Evolutionary conservation across 1,139 yeast genomes (phyloP).

Genomic region (Suhomyces coccinellae): DNA sequence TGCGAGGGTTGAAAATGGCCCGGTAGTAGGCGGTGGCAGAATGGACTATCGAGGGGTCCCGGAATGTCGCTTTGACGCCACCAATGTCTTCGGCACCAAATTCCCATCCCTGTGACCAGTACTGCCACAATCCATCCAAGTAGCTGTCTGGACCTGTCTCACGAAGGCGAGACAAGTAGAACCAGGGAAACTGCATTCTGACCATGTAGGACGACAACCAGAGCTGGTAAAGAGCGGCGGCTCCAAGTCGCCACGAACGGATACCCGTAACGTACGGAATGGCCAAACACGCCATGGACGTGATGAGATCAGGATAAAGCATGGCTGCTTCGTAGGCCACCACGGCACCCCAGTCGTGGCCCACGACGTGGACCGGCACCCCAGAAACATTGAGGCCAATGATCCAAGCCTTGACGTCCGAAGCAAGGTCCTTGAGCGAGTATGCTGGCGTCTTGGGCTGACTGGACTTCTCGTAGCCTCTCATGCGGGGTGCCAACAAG

Average conservation of each 20-base stretch:
- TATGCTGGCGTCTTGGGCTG: slow-evolving; percentile 31
- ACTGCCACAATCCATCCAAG: slow-evolving; percentile 37
- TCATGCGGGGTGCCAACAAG: slow-evolving; percentile 38
- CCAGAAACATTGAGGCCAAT: slow-evolving; percentile 20
- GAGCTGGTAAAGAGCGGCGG: slow-evolving; percentile 37
- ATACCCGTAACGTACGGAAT: slow-evolving; percentile 40
- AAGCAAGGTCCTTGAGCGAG: slow-evolving; percentile 32
- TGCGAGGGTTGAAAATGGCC: slow-evolving; percentile 29
- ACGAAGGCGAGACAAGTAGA: slow-evolving; percentile 27
- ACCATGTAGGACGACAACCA: slow-evolving; percentile 41
- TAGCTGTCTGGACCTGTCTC: slow-evolving; percentile 26
- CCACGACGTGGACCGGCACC: slow-evolving; percentile 42
- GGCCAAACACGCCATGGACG: slow-evolving; percentile 40
- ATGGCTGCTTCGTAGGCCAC: slow-evolving; percentile 38
- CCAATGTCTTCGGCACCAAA: slow-evolving; percentile 30
- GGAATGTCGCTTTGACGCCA: slow-evolving; percentile 30
- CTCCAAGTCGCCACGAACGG: slow-evolving; percentile 27
- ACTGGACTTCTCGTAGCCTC: slow-evolving; percentile 45
- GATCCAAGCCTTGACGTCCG: slow-evolving; percentile 41
- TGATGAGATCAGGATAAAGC: slow-evolving; percentile 36
- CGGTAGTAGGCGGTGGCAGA: slow-evolving; percentile 47
- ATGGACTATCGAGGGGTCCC: slow-evolving; percentile 32
- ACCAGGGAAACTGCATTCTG: slow-evolving; percentile 37
- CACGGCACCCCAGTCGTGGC: slow-evolving; percentile 53
- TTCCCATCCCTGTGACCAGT: slow-evolving; percentile 46